phyloP scores from a whole-genome alignment of 2,329 filamentous ascomycete genomes.

The Calonectria pseudoreteaudii region DNA sequence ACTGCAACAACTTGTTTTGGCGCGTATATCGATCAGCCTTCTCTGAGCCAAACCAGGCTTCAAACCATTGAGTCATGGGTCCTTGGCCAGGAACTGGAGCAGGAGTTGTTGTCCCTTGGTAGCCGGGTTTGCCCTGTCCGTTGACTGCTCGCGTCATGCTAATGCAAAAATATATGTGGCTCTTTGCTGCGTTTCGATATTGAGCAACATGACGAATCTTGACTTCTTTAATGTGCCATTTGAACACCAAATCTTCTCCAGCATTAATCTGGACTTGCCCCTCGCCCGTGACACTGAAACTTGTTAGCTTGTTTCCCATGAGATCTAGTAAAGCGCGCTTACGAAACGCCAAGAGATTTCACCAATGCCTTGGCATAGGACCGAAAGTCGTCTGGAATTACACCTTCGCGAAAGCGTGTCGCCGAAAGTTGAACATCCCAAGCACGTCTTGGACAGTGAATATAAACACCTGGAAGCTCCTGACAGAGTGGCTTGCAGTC shows the following conservation, averaged over 20 bases:
- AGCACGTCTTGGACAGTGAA: slow-evolving; percentile 46
- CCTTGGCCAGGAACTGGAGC: slow-evolving; percentile 15
- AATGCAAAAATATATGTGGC: slow-evolving; percentile 37
- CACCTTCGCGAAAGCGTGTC: slow-evolving; percentile 24
- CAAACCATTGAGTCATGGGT: slow-evolving; percentile 42
- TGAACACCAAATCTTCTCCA: slow-evolving; percentile 5
- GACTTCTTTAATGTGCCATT: slow-evolving; percentile 30
- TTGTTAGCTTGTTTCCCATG: slow-evolving; percentile 13
- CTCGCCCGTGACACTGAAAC: slow-evolving; percentile 24
- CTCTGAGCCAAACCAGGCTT: slow-evolving; percentile 43
- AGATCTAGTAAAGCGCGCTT: slow-evolving; percentile 22
- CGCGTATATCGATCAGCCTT: slow-evolving; percentile 30
- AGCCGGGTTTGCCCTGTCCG: neutral
- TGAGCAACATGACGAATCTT: slow-evolving; percentile 36
- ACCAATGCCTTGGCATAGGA: slow-evolving; percentile 37
- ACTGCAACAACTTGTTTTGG: slow-evolving; percentile 41
- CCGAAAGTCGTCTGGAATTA: slow-evolving; percentile 28
- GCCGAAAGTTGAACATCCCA: slow-evolving; percentile 48
- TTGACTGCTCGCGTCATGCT: slow-evolving; percentile 38
- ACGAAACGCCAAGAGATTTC: slow-evolving; percentile 40
- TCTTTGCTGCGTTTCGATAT: slow-evolving; percentile 30
- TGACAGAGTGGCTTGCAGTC: slow-evolving; percentile 31
- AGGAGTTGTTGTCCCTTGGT: slow-evolving; percentile 25
- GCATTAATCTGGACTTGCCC: slow-evolving; percentile 34
- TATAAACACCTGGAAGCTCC: slow-evolving; percentile 37